Evolutionary conservation across 345 rosid species (phyloP).

Genomic region (Euphorbia lathyris): DNA sequence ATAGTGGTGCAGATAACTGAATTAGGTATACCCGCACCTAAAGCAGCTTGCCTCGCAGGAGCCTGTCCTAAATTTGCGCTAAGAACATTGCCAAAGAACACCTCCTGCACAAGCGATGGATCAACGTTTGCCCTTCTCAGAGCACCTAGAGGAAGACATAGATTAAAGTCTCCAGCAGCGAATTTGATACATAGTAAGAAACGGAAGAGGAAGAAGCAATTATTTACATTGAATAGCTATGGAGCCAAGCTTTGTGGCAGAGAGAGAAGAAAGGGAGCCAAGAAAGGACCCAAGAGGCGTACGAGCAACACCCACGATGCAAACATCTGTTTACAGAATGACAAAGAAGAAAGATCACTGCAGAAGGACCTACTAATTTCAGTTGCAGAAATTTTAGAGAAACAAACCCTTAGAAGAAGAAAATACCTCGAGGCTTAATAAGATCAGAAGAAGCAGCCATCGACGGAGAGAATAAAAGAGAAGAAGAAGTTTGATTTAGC

Average conservation of each 20-base stretch:
- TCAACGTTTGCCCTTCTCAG: constrained; percentile 80
- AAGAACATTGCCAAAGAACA: constrained; percentile 90
- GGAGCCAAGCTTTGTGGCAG: constrained; percentile 31
- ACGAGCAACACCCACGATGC: constrained; percentile 29
- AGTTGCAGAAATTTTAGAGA: neutral
- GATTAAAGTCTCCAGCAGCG: neutral
- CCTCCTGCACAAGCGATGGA: constrained; percentile 92
- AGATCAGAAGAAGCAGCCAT: constrained; percentile 1
- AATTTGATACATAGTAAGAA: neutral
- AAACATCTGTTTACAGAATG: constrained; percentile 16
- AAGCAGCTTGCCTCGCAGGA: constrained; percentile 97
- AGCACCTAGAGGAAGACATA: constrained; percentile 31
- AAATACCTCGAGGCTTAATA: constrained; percentile 8
- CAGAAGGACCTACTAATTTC: neutral
- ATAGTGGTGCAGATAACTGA: constrained; percentile 32
- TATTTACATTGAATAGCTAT: constrained; percentile 17
- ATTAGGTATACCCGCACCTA: constrained; percentile 59
- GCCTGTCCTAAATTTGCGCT: constrained; percentile 97
- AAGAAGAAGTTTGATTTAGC: neutral
- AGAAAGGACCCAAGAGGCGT: constrained; percentile 35
- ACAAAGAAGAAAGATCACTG: neutral
- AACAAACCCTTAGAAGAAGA: neutral
- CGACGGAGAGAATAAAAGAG: neutral
- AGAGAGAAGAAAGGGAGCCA: constrained; percentile 31
- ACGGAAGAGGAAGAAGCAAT: neutral